These are phyloP conservation scores for Backusella psychrophila DNA, from an alignment of 192 early-diverging fungal genomes.

Conservation along the genomic window DNA sequence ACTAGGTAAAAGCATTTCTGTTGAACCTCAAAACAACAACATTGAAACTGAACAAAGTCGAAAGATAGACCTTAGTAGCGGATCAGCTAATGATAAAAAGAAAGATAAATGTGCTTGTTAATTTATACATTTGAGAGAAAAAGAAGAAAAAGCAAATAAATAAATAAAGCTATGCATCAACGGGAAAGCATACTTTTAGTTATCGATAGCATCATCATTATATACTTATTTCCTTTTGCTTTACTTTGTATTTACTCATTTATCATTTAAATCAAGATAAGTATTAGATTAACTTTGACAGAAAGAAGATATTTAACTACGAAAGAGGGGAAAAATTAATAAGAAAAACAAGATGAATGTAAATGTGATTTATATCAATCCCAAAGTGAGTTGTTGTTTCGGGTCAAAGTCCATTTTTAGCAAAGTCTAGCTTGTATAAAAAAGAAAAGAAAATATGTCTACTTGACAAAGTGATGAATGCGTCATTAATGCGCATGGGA, in stretches of 20 bases:
- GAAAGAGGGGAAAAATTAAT: background rate
- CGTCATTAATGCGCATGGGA: background rate
- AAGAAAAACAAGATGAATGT: background rate
- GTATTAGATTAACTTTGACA: background rate
- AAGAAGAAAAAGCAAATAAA: background rate
- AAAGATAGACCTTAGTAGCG: slow-evolving; percentile 1
- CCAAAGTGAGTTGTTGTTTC: background rate
- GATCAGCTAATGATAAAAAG: background rate
- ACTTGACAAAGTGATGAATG: background rate
- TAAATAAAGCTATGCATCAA: background rate
- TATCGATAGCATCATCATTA: background rate
- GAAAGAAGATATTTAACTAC: background rate
- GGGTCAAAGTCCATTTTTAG: background rate
- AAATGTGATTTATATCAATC: background rate
- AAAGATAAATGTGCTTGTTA: slow-evolving; percentile 5
- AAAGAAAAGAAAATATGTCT: background rate
- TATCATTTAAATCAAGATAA: background rate
- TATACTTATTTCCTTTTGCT: background rate
- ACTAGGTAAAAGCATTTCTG: background rate
- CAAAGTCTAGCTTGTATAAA: background rate
- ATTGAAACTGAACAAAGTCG: background rate
- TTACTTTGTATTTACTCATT: background rate
- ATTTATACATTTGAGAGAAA: background rate
- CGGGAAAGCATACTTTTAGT: background rate
- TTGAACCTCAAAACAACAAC: background rate